Base-by-base conservation (phyloP, 2,329 filamentous ascomycete species). In the Cladosporium sp. region DNA sequence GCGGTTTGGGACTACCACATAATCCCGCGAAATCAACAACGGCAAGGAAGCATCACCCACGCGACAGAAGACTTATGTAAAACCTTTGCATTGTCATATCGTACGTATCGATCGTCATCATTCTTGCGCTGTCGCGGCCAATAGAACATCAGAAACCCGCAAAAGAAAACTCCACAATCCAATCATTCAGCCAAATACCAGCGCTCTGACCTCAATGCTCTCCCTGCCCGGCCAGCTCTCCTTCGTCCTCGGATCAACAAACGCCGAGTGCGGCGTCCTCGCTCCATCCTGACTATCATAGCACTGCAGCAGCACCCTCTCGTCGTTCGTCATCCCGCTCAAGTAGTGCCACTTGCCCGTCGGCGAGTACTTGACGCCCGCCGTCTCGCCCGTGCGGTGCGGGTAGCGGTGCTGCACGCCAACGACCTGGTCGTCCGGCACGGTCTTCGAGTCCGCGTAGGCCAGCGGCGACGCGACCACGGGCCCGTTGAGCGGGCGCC, bases 181-280 rank as follows among this genome's bases (percentile, higher is more conserved):
- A 28, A 28, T 7, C 7, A 28, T 28, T 49, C 38, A 67, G 16
- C 65, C 65, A 76, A 95, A 95, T 0, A 95, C 87, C 68, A 96
- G 74, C 18, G 88, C 83, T 61, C 91, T 79, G 13, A 95, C 87
- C 70, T 96, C 91, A 66, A 96, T 95, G 66, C 89, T 95, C 75
- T 95, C 87, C 57, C 91, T 77, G 0, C 80, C 81, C 58, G 63
- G 66, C 64, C 65, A 69, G 4, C 84, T 87, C 35, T 83, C 83
- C 14, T 82, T 77, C 1, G 87, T 89, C 59, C 85, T 75, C 1
- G 86, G 84, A 66, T 96, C 86, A 33, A 77, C 74, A 70, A 96
- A 96, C 0, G 90, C 89, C 13, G 84, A 83, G 72, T 95, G 88
- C 13, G 89, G 83, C 43, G 72, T 73, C 53, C 66, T 53, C 52